A percentile compares a stretch with the other conserved stretches of the same genome.
Evolutionary conservation across 2,329 filamentous ascomycete genomes (phyloP).

Genomic region (Sclerotiophoma versabilis): DNA sequence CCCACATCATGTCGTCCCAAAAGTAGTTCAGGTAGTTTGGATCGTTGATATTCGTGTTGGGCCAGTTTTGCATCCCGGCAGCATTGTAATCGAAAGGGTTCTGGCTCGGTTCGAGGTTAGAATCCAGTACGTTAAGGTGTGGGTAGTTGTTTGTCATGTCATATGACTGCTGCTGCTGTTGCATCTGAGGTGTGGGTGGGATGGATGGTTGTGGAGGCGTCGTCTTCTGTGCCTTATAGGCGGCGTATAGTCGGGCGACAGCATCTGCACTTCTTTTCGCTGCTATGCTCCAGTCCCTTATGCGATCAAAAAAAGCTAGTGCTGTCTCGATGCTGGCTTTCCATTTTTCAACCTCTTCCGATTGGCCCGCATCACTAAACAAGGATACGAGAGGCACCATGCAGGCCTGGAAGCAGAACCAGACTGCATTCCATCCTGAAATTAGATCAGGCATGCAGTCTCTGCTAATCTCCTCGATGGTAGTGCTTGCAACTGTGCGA

Average conservation of each 20-base stretch:
- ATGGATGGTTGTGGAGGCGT: slow-evolving; percentile 18
- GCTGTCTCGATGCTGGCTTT: slow-evolving; percentile 51
- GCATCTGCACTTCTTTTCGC: slow-evolving; percentile 54
- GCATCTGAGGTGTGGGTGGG: slow-evolving; percentile 20
- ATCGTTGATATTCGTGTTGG: slow-evolving; percentile 34
- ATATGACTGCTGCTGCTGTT: slow-evolving; percentile 21
- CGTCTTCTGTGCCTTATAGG: slow-evolving; percentile 43
- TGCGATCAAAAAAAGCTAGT: slow-evolving; percentile 53
- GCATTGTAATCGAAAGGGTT: slow-evolving; percentile 39
- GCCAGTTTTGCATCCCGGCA: slow-evolving; percentile 32
- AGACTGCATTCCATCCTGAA: slow-evolving; percentile 81
- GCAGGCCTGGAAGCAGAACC: slow-evolving; percentile 81
- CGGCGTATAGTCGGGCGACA: slow-evolving; percentile 52
- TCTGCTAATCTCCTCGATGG: slow-evolving; percentile 74
- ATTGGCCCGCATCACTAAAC: slow-evolving; percentile 67
- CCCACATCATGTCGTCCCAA: slow-evolving; percentile 55
- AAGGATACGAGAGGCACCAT: slow-evolving; percentile 80
- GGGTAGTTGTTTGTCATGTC: slow-evolving; percentile 26
- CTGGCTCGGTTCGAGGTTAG: slow-evolving; percentile 15
- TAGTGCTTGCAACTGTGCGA: slow-evolving; percentile 71
- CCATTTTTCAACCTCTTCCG: slow-evolving; percentile 53
- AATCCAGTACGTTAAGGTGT: background rate
- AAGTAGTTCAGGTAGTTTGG: slow-evolving; percentile 44
- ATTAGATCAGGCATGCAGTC: slow-evolving; percentile 78
- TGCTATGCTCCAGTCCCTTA: slow-evolving; percentile 54